Evolutionary conservation across 2,329 filamentous ascomycete species (phyloP), one percentile per base, ranked within the genome.

Genomic region (Davidsoniella eucalypti): DNA sequence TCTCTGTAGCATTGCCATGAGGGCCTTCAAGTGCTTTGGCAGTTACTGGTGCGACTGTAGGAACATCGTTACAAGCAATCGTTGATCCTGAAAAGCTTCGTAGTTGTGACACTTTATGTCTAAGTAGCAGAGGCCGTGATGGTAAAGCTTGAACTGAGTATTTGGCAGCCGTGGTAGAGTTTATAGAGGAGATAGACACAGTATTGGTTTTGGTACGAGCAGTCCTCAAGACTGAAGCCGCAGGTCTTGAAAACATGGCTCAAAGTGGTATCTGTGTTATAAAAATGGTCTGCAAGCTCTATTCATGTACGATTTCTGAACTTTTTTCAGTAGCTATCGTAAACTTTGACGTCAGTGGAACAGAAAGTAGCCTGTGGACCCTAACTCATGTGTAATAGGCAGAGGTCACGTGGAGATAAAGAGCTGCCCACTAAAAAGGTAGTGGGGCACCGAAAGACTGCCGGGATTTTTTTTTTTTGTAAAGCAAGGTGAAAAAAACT

Each of bases 261-360:
- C 16, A 25, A 23, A 21, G 21, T 36, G 14, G 29, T 12, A 2
- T 9, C n/a, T 16, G n/a, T 4, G 39, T 3, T 41, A 7, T 17
- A 10, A 33, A 33, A 5, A 33, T 9, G 8, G 12, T 12, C 12
- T 33, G 29, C 4, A 33, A 10, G 29, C 29, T 33, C 12, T 12
- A 33, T 12, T 33, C 12, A 9, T 33, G 29, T 4, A 18, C 18
- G 6, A 33, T 12, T 9, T 23, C 21, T 33, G 12, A 33, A 33
- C 29, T 33, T 33, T 37, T 47, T 47, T 18, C n/a, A 36, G 17
- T 9, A 6, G 18, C 29, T 47, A 10, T 23, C 10, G 16, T 7
- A 39, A 47, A 38, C 18, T 38, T 50, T 45, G 42, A 50, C 49
- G 49, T 50, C 49, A 50, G 45, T 7, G 10, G 21, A 33, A 33